Percentiles rank a stretch among this genome's conserved stretches.
These are phyloP conservation scores for Haematococcus lacustris DNA, from an alignment of 139 green algal species.

Conservation along the genomic window DNA sequence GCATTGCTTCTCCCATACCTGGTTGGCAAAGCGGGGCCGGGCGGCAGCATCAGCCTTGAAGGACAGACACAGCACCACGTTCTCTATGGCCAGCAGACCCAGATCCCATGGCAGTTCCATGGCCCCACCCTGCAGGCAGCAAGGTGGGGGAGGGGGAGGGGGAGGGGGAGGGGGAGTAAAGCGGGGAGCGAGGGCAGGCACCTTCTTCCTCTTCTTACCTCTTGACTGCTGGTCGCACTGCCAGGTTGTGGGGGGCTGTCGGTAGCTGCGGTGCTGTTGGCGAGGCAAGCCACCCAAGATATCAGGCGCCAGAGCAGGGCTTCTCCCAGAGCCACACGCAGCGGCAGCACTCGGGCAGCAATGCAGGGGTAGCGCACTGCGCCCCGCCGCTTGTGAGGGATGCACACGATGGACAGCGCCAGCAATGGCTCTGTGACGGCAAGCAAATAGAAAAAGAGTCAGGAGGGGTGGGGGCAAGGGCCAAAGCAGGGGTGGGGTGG, in stretches of 20 bases:
- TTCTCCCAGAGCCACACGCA: constrained; percentile 53
- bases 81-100: constrained; percentile 50
- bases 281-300: background rate
- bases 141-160: too few relatives aligned
- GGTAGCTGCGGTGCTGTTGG: background rate
- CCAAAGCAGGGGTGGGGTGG: too few relatives aligned
- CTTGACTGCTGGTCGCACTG: background rate
- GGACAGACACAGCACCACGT: constrained; percentile 45
- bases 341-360: constrained; percentile 29
- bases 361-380: constrained; percentile 58
- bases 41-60: constrained; percentile 54
- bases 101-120: constrained; percentile 51
- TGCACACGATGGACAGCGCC: background rate
- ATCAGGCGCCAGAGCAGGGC: constrained; percentile 49
- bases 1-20: constrained; percentile 3
- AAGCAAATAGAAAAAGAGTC: too few relatives aligned
- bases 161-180: too few relatives aligned
- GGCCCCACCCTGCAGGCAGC: constrained; percentile 1
- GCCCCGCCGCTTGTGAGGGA: constrained; percentile 32
- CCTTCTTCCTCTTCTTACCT: background rate
- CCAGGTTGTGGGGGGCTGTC: background rate
- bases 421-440: background rate
- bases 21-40: constrained; percentile 45
- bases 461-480: too few relatives aligned
- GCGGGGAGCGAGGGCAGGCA: background rate